Percentiles rank a stretch among this genome's conserved stretches.
Evolutionary conservation across 352 stramenopile genomes (phyloP).

Genomic region (Phytopythium mirpurense): DNA sequence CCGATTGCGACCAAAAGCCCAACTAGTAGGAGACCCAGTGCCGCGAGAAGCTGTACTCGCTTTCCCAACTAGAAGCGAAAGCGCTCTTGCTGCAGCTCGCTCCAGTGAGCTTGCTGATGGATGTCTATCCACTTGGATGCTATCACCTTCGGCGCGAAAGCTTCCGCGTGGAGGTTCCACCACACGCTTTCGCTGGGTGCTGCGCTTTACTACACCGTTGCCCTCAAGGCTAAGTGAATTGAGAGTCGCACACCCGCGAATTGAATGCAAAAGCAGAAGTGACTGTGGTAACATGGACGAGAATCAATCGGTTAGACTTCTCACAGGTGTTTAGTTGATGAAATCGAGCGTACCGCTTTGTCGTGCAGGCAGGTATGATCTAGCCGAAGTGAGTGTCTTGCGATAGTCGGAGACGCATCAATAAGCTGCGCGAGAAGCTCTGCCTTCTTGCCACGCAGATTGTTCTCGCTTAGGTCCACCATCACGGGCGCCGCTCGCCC

Average conservation of each 20-base stretch:
- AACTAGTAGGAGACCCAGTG: too few species aligned
- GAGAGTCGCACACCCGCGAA: conserved; percentile 45
- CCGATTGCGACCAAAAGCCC: too few species aligned
- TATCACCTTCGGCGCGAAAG: not conserved
- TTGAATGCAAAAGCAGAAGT: conserved; percentile 49
- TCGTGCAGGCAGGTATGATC: conserved; percentile 54
- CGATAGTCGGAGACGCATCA: conserved; percentile 31
- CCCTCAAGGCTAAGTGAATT: conserved; percentile 62
- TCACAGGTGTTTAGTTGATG: not conserved
- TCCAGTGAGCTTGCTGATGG: conserved; percentile 23
- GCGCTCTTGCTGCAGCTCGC: conserved; percentile 16
- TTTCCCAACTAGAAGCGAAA: conserved; percentile 42
- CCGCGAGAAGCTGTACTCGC: too few species aligned
- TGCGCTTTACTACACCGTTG: conserved; percentile 48
- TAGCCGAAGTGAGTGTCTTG: conserved; percentile 40
- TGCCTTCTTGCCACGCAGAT: conserved; percentile 44
- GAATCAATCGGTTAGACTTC: not conserved
- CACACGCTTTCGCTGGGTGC: conserved; percentile 12
- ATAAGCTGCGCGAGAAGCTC: conserved; percentile 44
- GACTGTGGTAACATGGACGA: conserved; percentile 23
- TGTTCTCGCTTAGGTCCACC: conserved; percentile 76
- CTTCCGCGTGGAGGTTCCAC: not conserved
- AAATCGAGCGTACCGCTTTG: conserved; percentile 30
- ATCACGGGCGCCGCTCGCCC: conserved; percentile 29
- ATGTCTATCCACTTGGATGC: not conserved